These are phyloP conservation scores for Angophora floribunda DNA, from an alignment of 345 rosid genomes.

Conservation along the genomic window DNA sequence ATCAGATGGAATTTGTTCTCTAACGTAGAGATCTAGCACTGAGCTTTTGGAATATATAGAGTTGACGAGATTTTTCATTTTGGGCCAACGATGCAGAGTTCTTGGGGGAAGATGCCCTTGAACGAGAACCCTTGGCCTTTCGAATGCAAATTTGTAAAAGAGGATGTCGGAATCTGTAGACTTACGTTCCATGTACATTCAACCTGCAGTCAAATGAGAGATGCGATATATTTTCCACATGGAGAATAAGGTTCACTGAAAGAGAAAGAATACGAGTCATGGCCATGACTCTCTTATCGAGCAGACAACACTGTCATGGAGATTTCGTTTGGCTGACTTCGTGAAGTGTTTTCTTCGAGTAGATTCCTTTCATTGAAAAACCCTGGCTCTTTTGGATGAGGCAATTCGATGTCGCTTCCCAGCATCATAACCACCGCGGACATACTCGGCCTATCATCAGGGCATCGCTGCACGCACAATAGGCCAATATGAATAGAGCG, in stretches of 20 bases:
- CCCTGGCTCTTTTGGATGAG: conserved; percentile 34
- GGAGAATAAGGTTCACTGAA: neutral
- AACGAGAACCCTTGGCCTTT: neutral
- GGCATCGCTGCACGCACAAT: conserved; percentile 29
- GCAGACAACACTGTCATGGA: neutral
- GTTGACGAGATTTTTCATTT: neutral
- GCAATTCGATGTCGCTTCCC: conserved; percentile 24
- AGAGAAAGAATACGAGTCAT: neutral
- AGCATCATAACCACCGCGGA: conserved; percentile 29
- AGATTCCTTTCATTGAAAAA: neutral
- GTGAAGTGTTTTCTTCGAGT: neutral
- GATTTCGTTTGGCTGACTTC: neutral
- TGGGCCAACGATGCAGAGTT: neutral
- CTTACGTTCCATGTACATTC: neutral
- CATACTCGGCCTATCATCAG: conserved; percentile 44
- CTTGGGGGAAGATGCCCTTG: neutral
- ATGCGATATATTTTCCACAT: neutral
- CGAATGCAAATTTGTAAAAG: neutral
- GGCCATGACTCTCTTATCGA: neutral
- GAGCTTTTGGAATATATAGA: neutral
- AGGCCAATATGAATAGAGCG: conserved; percentile 36
- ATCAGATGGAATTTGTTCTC: neutral
- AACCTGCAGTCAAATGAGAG: neutral
- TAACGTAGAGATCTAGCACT: neutral
- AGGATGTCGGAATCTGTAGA: neutral